Percentiles rank a stretch among this genome's conserved stretches.
Evolutionary conservation across 1,284 basidiomycete genomes (phyloP).

Genomic region (Singerocomus inundabilis): DNA sequence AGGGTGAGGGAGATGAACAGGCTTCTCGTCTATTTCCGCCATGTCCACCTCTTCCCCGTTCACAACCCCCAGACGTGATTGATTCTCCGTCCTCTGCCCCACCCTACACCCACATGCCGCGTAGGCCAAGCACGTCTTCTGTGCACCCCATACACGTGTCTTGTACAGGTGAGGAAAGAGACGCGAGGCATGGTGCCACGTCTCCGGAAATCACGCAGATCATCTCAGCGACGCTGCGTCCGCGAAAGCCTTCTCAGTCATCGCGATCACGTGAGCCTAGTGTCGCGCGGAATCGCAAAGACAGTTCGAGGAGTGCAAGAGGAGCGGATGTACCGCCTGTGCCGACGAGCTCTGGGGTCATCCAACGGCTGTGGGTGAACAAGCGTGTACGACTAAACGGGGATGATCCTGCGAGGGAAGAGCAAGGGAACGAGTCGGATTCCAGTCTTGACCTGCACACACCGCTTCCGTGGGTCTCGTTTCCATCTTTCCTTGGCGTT

Average conservation of each 20-base stretch:
- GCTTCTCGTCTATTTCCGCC: slow-evolving; percentile 28
- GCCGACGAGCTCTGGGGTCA: slow-evolving; percentile 12
- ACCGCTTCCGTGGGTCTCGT: slow-evolving; percentile 63
- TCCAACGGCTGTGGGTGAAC: too few species aligned
- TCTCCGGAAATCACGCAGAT: slow-evolving; percentile 35
- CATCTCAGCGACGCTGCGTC: slow-evolving; percentile 31
- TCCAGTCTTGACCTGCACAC: slow-evolving; percentile 77
- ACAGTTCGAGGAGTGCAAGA: slow-evolving; percentile 10
- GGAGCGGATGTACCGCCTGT: slow-evolving; percentile 10
- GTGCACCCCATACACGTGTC: slow-evolving; percentile 10
- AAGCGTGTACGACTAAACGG: neutral
- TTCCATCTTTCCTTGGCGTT: neutral
- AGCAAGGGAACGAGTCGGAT: slow-evolving; percentile 44
- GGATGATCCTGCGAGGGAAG: slow-evolving; percentile 12
- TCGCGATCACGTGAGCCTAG: slow-evolving; percentile 26
- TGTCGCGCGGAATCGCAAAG: slow-evolving; percentile 12
- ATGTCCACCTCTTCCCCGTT: slow-evolving; percentile 26
- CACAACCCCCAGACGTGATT: slow-evolving; percentile 8
- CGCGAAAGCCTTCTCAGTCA: slow-evolving; percentile 23
- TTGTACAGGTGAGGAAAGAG: slow-evolving; percentile 5
- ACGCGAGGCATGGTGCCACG: slow-evolving; percentile 15
- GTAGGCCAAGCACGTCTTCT: slow-evolving; percentile 24
- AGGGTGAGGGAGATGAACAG: slow-evolving; percentile 27
- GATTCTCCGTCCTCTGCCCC: slow-evolving; percentile 9
- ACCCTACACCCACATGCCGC: slow-evolving; percentile 23